Conservation (phyloP, 768 basidiomycete genomes). For the Neoboletus magnificus region DNA sequence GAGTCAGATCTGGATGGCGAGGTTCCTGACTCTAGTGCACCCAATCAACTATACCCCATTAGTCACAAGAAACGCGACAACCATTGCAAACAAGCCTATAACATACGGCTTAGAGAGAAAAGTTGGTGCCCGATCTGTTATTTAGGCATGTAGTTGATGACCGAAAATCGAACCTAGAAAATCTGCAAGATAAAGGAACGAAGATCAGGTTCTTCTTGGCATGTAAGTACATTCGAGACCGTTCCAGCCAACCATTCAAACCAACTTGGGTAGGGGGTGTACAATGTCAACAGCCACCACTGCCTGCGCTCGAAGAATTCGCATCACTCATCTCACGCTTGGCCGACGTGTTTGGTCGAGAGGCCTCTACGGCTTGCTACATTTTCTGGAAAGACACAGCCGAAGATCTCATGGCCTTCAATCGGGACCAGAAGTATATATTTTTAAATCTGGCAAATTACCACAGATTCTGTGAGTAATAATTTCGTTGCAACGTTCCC, state of each 20-base stretch:
- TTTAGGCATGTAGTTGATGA: not conserved
- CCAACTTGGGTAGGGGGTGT: not conserved
- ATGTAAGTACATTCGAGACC: not conserved
- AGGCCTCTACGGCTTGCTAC: not conserved
- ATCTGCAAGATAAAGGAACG: not conserved
- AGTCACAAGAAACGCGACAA: not conserved
- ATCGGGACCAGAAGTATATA: slow-evolving; percentile 10
- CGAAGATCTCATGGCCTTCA: slow-evolving; percentile 18
- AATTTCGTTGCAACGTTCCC: not conserved
- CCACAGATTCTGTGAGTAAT: slow-evolving; percentile 1
- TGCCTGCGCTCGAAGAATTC: not conserved
- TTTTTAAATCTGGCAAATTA: slow-evolving; percentile 15
- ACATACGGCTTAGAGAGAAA: not conserved
- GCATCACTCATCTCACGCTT: not conserved
- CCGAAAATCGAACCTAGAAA: not conserved
- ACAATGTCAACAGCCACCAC: not conserved
- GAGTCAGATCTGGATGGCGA: too few relatives aligned
- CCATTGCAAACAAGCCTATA: slow-evolving; percentile 6
- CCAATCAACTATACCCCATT: not conserved
- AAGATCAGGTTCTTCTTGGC: slow-evolving; percentile 12
- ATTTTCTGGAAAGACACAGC: slow-evolving; percentile 20
- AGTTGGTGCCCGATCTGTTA: not conserved
- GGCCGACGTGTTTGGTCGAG: not conserved
- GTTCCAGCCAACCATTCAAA: not conserved
- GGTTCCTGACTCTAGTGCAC: not conserved